A percentile compares a stretch with the other conserved stretches of the same genome.
Conservation (phyloP, 169 alveolate genomes). For the Cardiosporidium cionae region DNA sequence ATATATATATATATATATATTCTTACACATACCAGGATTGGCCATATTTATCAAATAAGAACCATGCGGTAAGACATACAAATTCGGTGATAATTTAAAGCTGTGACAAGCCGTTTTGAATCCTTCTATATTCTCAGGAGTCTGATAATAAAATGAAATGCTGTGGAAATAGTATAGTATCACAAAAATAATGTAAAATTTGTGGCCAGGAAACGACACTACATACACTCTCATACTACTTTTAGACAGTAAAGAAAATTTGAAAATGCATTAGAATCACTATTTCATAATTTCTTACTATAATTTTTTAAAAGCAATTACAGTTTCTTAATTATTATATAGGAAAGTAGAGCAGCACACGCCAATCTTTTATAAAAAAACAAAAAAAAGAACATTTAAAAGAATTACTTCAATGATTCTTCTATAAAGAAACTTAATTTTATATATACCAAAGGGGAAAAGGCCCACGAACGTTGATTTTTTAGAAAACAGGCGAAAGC, state of each 20-base stretch:
- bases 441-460: constrained; percentile 53
- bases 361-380: neutral
- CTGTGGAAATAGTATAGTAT: neutral
- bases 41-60: constrained; percentile 76
- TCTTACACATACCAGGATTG: constrained; percentile 57
- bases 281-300: neutral
- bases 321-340: neutral
- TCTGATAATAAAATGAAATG: neutral
- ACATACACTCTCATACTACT: neutral
- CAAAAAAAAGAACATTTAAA: neutral
- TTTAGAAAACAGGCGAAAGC: constrained; percentile 76
- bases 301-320: neutral
- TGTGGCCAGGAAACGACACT: neutral
- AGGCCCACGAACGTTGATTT: constrained; percentile 75
- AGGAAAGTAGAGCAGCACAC: neutral
- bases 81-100: constrained; percentile 41
- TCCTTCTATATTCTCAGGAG: constrained; percentile 40
- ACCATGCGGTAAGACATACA: constrained; percentile 73
- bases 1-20: too few species aligned
- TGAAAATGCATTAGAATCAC: neutral
- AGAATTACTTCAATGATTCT: neutral
- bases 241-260: neutral
- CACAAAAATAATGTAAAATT: neutral
- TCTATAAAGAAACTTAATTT: neutral
- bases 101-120: constrained; percentile 48